These are phyloP conservation scores for Fusarium concolor DNA, from an alignment of 2,329 filamentous ascomycete genomes.

Conservation along the genomic window DNA sequence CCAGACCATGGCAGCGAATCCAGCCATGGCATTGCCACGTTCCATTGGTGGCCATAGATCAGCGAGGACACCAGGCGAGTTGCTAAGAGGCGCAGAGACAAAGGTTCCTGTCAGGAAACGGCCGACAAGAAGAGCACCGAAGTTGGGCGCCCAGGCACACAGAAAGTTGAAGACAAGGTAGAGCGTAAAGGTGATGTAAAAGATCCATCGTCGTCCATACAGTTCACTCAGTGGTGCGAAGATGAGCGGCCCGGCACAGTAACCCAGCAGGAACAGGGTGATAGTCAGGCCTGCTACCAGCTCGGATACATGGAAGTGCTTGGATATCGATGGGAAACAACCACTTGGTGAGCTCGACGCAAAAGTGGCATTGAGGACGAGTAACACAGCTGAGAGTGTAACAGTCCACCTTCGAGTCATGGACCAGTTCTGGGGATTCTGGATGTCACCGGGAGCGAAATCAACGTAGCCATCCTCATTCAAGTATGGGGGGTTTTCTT, in stretches of 20 bases:
- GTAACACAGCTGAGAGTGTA: slow-evolving; percentile 20
- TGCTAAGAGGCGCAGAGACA: slow-evolving; percentile 83
- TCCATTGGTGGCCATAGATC: slow-evolving; percentile 84
- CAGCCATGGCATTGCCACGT: slow-evolving; percentile 83
- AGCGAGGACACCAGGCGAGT: slow-evolving; percentile 81
- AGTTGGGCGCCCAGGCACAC: slow-evolving; percentile 78
- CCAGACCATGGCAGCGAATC: slow-evolving; percentile 82
- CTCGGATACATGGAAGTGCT: slow-evolving; percentile 26
- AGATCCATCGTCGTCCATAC: slow-evolving; percentile 72
- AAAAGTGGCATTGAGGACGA: slow-evolving; percentile 28
- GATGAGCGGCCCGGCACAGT: slow-evolving; percentile 75
- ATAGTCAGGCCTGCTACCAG: slow-evolving; percentile 28
- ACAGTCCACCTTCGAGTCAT: slow-evolving; percentile 8
- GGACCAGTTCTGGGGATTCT: slow-evolving; percentile 24
- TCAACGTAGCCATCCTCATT: slow-evolving; percentile 28
- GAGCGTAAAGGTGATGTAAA: slow-evolving; percentile 65
- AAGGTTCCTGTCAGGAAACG: slow-evolving; percentile 81
- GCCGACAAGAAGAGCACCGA: slow-evolving; percentile 78
- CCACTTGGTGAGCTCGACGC: slow-evolving; percentile 28
- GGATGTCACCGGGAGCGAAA: slow-evolving; percentile 12
- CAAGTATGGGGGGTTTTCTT: slow-evolving; percentile 20
- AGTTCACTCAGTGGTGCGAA: slow-evolving; percentile 82
- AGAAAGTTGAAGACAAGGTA: slow-evolving; percentile 82
- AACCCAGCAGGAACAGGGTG: slow-evolving; percentile 38
- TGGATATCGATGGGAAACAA: slow-evolving; percentile 21